phyloP scores from a whole-genome alignment of 1,284 basidiomycete genomes.

The Moesziomyces antarcticus region DNA sequence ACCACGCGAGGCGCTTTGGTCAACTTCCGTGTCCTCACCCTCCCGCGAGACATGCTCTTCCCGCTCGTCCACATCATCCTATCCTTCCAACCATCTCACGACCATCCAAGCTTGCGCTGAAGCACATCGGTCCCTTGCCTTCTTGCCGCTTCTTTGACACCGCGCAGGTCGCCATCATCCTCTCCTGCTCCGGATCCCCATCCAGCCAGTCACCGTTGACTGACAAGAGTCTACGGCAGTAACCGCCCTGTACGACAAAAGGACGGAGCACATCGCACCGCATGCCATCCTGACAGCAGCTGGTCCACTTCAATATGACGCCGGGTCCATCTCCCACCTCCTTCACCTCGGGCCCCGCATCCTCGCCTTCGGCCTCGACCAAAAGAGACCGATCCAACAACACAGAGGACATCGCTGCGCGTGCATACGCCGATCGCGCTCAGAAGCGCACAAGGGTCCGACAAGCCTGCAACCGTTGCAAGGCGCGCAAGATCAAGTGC shows the following conservation, averaged over 20 bases:
- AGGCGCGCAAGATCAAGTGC: slow-evolving; percentile 52
- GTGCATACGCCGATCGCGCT: slow-evolving; percentile 13
- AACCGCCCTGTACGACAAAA: too few relatives aligned
- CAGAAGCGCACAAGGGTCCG: slow-evolving; percentile 45
- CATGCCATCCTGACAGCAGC: neutral
- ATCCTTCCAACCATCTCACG: neutral
- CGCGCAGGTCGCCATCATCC: too few relatives aligned
- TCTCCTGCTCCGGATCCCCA: too few relatives aligned
- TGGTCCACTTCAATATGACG: slow-evolving; percentile 12
- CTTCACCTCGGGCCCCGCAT: slow-evolving; percentile 9
- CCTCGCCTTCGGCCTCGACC: slow-evolving; percentile 25
- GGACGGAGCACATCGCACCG: neutral
- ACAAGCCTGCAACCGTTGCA: slow-evolving; percentile 53
- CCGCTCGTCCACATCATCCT: neutral
- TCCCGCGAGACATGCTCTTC: neutral
- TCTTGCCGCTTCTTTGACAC: too few relatives aligned
- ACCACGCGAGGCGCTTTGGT: slow-evolving; percentile 8
- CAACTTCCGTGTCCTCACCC: slow-evolving; percentile 1
- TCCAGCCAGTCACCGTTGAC: too few relatives aligned
- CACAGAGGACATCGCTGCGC: slow-evolving; percentile 12
- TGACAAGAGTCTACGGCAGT: too few relatives aligned
- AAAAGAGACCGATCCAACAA: slow-evolving; percentile 35
- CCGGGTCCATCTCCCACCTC: slow-evolving; percentile 31
- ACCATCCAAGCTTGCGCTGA: neutral
- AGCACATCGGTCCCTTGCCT: too few relatives aligned